Evolutionary conservation across 2,329 filamentous ascomycete species (phyloP), one percentile per base, ranked within the genome.

Genomic region (Didymella keratinophila): DNA sequence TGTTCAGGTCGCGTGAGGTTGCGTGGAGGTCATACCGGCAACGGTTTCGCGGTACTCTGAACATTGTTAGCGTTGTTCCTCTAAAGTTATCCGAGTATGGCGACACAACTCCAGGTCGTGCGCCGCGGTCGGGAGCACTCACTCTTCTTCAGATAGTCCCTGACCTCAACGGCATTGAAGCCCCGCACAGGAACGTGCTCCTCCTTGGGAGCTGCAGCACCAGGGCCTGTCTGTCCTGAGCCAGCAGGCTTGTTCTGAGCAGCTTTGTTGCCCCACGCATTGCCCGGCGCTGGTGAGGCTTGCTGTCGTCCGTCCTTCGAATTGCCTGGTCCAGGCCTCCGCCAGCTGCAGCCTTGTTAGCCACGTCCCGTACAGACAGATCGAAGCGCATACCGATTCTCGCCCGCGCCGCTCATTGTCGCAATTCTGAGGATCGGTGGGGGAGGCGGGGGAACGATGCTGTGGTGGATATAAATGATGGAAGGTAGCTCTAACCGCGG

Each of bases 121-220:
- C 43, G n/a, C 14, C n/a, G 18, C 14, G 21, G 34, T n/a, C 32
- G 25, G 16, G 12, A 39, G 54, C 23, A 75, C 67, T 56, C 67
- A 72, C 79, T 73, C 67, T 78, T 78, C 52, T 71, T 76, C 71
- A 81, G 65, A 59, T 76, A 79, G 4, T 76, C 73, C 67, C 72
- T 78, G 59, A 80, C 75, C 62, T 80, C 80, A 20, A 64, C 71
- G 6, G 75, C 72, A 66, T 81, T 81, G 73, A 81, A 82, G 51
- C 76, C 78, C 43, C 69, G 71, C 52, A 77, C 73, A 3, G 76
- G 74, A 30, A 72, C 66, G 57, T 78, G 71, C 37, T 62, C 48
- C 59, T 66, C 68, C 25, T 60, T 66, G 45, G 66, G 62, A 45
- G 56, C 58, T 44, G 54, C 53, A 53, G 44, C 65, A 5, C 28